Percentiles rank a stretch among this genome's conserved stretches.
Evolutionary conservation across 2,329 filamentous ascomycete genomes (phyloP).

Genomic region (Pyrenochaeta sp.): DNA sequence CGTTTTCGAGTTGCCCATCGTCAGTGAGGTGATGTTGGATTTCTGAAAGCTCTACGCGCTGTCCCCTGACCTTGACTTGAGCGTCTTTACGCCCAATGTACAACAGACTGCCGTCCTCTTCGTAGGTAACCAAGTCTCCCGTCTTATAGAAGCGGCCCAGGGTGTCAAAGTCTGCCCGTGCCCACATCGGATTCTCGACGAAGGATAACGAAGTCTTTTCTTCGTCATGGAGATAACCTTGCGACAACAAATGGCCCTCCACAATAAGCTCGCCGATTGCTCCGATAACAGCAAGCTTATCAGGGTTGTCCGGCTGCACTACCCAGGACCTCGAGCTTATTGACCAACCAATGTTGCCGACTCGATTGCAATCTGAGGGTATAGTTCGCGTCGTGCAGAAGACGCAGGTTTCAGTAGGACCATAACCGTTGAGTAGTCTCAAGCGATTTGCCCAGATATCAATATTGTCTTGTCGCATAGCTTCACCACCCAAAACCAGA

Average conservation of each 20-base stretch:
- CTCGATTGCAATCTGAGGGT: too few relatives aligned
- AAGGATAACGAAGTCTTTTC: background rate
- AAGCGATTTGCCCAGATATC: conserved; percentile 15
- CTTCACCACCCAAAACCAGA: conserved; percentile 51
- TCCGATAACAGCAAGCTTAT: conserved; percentile 8
- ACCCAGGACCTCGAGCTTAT: conserved; percentile 59
- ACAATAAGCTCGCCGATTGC: conserved; percentile 60
- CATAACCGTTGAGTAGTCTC: conserved; percentile 20
- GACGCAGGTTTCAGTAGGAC: conserved; percentile 16
- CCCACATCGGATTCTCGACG: too few relatives aligned
- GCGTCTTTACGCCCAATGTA: too few relatives aligned
- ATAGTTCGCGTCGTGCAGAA: background rate
- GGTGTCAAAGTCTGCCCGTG: too few relatives aligned
- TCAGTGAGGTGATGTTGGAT: too few relatives aligned
- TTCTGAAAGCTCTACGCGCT: too few relatives aligned
- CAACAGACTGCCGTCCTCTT: too few relatives aligned
- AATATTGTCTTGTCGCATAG: background rate
- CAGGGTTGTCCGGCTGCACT: conserved; percentile 30
- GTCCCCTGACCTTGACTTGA: too few relatives aligned
- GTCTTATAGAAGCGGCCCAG: too few relatives aligned
- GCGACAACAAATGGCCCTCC: conserved; percentile 58
- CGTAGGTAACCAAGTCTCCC: too few relatives aligned
- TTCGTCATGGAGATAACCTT: conserved; percentile 28
- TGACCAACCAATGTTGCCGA: conserved; percentile 51
- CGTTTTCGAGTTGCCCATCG: too few relatives aligned